phyloP scores from a whole-genome alignment of 2,329 filamentous ascomycete species.

The Aspergillus quadrilineatus region DNA sequence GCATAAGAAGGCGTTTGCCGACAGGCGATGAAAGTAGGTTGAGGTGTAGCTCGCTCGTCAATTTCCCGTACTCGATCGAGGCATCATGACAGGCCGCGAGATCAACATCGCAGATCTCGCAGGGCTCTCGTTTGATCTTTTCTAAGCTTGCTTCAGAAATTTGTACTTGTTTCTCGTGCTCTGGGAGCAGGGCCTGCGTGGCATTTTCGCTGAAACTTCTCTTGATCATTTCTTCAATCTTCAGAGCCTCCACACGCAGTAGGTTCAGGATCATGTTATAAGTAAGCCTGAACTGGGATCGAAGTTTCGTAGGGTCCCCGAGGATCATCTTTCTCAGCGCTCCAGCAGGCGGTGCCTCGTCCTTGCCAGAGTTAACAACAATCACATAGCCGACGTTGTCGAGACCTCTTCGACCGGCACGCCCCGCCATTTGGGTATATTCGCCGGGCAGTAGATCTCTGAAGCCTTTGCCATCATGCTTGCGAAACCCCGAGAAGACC shows the following conservation, averaged over 20 bases:
- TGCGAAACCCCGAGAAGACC: constrained; percentile 94
- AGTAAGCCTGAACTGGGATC: constrained; percentile 93
- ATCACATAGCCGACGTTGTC: constrained; percentile 93
- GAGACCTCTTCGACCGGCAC: constrained; percentile 87
- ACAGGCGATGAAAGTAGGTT: constrained; percentile 76
- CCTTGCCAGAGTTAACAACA: constrained; percentile 75
- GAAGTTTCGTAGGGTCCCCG: constrained; percentile 89
- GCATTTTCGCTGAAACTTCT: constrained; percentile 98
- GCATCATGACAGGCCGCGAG: constrained; percentile 80
- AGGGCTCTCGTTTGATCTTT: constrained; percentile 83
- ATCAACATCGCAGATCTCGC: constrained; percentile 75
- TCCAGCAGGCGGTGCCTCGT: constrained; percentile 82
- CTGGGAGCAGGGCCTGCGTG: constrained; percentile 87
- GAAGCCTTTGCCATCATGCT: constrained; percentile 91
- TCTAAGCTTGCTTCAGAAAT: constrained; percentile 86
- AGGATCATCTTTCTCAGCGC: constrained; percentile 91
- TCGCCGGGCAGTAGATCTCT: constrained; percentile 89
- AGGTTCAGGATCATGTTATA: constrained; percentile 99
- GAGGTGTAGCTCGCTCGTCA: constrained; percentile 79
- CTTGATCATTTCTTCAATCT: constrained; percentile 99
- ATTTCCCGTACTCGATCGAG: constrained; percentile 72
- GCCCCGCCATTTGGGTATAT: constrained; percentile 97
- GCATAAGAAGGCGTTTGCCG: constrained; percentile 74
- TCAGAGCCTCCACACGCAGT: constrained; percentile 88
- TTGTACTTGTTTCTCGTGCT: constrained; percentile 93